Conservation (phyloP, 2,329 filamentous ascomycete genomes). For the Sporothrix curviconia region DNA sequence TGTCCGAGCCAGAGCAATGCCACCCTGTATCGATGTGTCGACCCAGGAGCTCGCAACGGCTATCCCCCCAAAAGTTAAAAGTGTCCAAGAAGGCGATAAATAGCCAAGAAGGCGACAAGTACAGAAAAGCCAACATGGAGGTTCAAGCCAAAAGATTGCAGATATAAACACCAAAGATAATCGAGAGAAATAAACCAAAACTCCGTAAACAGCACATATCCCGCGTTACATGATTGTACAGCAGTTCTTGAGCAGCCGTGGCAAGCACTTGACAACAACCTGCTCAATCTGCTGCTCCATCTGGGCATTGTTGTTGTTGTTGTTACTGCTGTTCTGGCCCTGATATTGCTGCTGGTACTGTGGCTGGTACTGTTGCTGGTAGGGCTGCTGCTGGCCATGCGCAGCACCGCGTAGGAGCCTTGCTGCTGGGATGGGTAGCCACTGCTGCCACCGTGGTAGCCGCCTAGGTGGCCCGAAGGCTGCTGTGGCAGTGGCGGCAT, state of each 20-base stretch:
- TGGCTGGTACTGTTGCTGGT: conserved; percentile 35
- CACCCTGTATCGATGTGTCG: too few relatives aligned
- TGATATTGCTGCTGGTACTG: conserved; percentile 34
- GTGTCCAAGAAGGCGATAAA: too few relatives aligned
- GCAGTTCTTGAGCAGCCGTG: conserved; percentile 55
- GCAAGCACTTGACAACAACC: conserved; percentile 42
- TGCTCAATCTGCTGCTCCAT: conserved; percentile 51
- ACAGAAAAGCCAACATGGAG: background rate
- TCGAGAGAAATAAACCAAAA: background rate
- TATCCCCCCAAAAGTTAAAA: too few relatives aligned
- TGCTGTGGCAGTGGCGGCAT: conserved; percentile 40
- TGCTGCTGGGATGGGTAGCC: conserved; percentile 36
- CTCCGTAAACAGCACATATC: background rate
- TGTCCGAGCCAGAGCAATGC: too few relatives aligned
- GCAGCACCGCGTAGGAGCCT: too few relatives aligned
- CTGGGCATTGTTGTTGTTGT: conserved; percentile 42
- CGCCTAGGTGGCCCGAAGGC: conserved; percentile 33
- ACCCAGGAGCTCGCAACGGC: too few relatives aligned
- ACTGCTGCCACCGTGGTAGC: conserved; percentile 35
- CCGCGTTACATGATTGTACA: conserved; percentile 66
- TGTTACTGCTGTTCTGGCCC: conserved; percentile 28
- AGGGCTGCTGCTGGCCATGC: conserved; percentile 34
- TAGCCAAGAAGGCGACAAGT: too few relatives aligned
- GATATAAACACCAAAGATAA: background rate
- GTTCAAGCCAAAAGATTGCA: background rate